A percentile compares a stretch with the other conserved stretches of the same genome.
These are phyloP conservation scores for Bipolaris sorokiniana DNA, from an alignment of 2,329 filamentous ascomycete genomes.

Conservation along the genomic window DNA sequence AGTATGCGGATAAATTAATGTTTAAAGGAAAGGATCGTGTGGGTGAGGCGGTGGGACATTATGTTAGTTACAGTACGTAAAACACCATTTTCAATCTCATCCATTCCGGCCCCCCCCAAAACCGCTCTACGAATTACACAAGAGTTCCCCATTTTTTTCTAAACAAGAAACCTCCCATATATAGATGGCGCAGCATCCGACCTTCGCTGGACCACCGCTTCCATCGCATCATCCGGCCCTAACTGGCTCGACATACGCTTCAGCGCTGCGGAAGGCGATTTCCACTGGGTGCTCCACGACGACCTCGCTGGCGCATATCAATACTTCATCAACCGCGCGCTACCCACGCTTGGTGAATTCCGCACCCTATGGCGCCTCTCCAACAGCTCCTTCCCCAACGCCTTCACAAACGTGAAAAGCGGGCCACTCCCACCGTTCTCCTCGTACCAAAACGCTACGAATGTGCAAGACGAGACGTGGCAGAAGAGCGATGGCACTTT, in stretches of 20 bases:
- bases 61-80: constrained; percentile 55
- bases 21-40: constrained; percentile 54
- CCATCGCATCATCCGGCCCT: constrained; percentile 49
- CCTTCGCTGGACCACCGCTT: constrained; percentile 56
- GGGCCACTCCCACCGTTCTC: constrained; percentile 53
- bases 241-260: constrained; percentile 59
- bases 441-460: constrained; percentile 54
- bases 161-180: too few relatives aligned
- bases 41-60: constrained; percentile 51
- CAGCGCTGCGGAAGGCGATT: constrained; percentile 55
- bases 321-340: constrained; percentile 59
- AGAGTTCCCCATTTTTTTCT: neutral
- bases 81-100: neutral
- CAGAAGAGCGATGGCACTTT: constrained; percentile 55
- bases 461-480: constrained; percentile 63
- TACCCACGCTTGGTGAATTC: constrained; percentile 59
- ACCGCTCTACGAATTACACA: too few relatives aligned
- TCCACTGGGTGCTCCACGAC: constrained; percentile 61
- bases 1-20: constrained; percentile 51
- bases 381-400: constrained; percentile 56
- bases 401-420: constrained; percentile 55
- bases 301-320: constrained; percentile 61
- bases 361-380: constrained; percentile 59
- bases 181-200: constrained; percentile 56
- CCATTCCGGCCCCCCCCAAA: too few relatives aligned